Base-by-base conservation (phyloP, 192 early-diverging fungal species). In the Podila horticola region DNA sequence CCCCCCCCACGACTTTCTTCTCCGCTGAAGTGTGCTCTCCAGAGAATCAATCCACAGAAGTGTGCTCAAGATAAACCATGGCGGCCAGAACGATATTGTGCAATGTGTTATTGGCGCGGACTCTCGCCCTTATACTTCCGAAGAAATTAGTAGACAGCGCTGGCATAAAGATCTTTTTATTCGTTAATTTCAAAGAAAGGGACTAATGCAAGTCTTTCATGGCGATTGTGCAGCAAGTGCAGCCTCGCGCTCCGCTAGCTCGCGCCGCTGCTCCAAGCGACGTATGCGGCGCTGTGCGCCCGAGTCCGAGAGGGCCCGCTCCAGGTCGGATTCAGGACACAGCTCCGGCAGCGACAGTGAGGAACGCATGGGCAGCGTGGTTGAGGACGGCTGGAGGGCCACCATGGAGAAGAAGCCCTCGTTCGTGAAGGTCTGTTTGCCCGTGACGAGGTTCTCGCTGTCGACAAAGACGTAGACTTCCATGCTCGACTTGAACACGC, bases 341-440 rank as follows among this genome's bases (percentile, higher is more conserved):
- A 82, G 72, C 15, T 59, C 28, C 1, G 88, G 86, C 13, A 79
- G 61, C 6, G 50, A 33, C 10, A 29, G 30, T 29, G 28, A 49
- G 20, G 62, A 45, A 5, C 61, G 69, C 20, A 24, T 55, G 8
- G 41, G 64, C 7, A 67, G 62, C 9, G 67, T 66, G 5, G 65
- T 29, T 0, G 36, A 19, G 19, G 70, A 63, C 4, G 76, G 76
- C 22, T 79, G 66, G 4, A 79, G 22, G 0, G 76, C 76, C 0
- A 79, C 86, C 62, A 90, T 87, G 19, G 89, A 88, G 66, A 87
- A 88, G 62, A 90, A 90, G 5, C 71, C 89, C 67, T 90, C 89
- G 64, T 90, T 90, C 7, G 89, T 88, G 41, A 90, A 90, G 19
- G 86, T 86, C 28, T 70, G 84, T 52, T 86, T 85, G 10, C 89